Evolutionary conservation across 805 yeast genomes (phyloP).

Genomic region (Cyberlindnera amylophila): DNA sequence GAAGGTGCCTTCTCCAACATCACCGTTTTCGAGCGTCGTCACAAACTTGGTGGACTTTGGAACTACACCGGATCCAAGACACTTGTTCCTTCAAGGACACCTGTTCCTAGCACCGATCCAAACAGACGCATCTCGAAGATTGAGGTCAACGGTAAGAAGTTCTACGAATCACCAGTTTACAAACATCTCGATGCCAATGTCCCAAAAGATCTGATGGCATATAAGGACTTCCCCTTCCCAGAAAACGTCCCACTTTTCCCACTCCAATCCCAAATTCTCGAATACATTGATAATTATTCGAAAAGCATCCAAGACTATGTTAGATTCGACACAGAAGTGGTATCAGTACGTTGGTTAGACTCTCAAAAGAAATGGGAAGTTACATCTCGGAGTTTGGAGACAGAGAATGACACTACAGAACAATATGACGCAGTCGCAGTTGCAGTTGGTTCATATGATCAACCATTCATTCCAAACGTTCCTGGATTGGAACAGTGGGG

Average conservation of each 20-base stretch:
- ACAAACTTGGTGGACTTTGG: conserved; percentile 80
- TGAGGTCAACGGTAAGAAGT: conserved; percentile 23
- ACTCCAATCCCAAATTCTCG: conserved; percentile 52
- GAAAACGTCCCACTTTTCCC: conserved; percentile 51
- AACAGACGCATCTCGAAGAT: conserved; percentile 18
- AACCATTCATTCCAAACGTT: conserved; percentile 56
- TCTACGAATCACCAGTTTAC: conserved; percentile 57
- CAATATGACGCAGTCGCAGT: conserved; percentile 58
- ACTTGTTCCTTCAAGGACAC: conserved; percentile 2
- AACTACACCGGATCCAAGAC: conserved; percentile 35
- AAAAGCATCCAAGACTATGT: conserved; percentile 39
- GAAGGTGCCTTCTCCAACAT: conserved; percentile 45
- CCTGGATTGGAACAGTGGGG: conserved; percentile 50
- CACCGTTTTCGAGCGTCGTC: conserved; percentile 56
- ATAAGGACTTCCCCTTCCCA: conserved; percentile 47
- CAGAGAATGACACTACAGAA: conserved; percentile 23
- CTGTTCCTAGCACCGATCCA: conserved; percentile 33
- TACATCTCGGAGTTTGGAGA: conserved; percentile 31
- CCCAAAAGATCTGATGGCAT: conserved; percentile 64
- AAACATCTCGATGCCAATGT: conserved; percentile 68
- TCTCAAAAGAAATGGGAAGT: conserved; percentile 41
- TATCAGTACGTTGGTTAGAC: conserved; percentile 30
- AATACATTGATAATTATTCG: conserved; percentile 58
- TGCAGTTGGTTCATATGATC: conserved; percentile 62
- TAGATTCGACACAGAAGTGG: conserved; percentile 45